phyloP scores from a whole-genome alignment of 2,329 filamentous ascomycete species.

The Exserohilum rostratum region DNA sequence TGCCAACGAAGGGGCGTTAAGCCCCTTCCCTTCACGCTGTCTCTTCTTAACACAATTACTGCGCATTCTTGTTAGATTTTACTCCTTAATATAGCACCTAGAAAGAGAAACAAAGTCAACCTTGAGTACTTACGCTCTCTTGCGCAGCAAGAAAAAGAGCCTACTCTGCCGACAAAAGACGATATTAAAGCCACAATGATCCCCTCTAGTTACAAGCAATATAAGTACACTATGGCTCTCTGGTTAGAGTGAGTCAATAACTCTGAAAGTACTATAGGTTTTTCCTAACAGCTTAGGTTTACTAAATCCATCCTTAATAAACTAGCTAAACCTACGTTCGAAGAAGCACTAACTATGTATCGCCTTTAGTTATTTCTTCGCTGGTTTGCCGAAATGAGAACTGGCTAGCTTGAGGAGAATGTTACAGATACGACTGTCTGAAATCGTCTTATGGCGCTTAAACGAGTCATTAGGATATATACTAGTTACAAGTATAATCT shows the following conservation, averaged over 20 bases:
- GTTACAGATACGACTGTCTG: constrained; percentile 10
- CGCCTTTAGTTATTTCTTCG: constrained; percentile 4
- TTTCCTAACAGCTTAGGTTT: background rate
- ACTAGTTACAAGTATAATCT: constrained; percentile 10
- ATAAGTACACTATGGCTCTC: background rate
- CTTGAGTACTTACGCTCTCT: constrained; percentile 6
- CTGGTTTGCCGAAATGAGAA: constrained; percentile 9
- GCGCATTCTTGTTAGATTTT: background rate
- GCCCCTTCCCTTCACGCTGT: background rate
- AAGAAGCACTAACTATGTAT: background rate
- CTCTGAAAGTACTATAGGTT: background rate
- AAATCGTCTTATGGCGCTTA: constrained; percentile 12
- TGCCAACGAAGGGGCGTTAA: background rate
- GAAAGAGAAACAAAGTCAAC: background rate
- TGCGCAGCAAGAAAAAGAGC: constrained; percentile 1
- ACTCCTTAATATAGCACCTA: background rate
- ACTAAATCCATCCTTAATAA: background rate
- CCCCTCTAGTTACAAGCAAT: constrained; percentile 2
- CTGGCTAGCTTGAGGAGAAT: constrained; percentile 12
- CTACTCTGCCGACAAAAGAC: background rate
- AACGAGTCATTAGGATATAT: constrained; percentile 13
- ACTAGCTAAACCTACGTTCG: background rate
- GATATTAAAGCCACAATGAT: constrained; percentile 1
- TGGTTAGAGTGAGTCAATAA: background rate
- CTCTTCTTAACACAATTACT: background rate